A percentile compares a stretch with the other conserved stretches of the same genome.
Evolutionary conservation across 257 asterid genomes (phyloP).

Genomic region (Ocimum tenuiflorum): DNA sequence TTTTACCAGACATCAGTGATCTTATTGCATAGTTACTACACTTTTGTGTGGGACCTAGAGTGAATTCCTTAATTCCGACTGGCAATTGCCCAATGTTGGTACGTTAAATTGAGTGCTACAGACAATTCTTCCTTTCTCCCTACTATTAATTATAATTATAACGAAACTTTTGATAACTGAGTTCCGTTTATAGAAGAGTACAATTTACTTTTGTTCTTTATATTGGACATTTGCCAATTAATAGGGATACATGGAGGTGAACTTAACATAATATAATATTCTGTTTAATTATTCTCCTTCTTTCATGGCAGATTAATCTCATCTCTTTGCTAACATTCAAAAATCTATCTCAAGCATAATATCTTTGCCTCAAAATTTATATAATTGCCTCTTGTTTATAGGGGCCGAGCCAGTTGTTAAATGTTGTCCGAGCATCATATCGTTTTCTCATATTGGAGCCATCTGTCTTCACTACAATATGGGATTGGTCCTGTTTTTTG

Average conservation of each 20-base stretch:
- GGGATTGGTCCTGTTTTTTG: slow-evolving; percentile 88
- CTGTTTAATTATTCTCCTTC: background rate
- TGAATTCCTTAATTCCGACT: background rate
- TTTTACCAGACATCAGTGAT: no score
- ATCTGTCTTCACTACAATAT: slow-evolving; percentile 49
- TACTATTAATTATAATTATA: background rate
- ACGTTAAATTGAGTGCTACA: background rate
- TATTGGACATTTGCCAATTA: no score
- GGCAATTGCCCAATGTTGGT: background rate
- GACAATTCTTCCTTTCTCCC: background rate
- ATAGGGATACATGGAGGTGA: background rate
- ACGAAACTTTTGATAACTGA: background rate
- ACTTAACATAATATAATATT: background rate
- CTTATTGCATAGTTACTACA: background rate
- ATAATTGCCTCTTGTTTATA: slow-evolving; percentile 14
- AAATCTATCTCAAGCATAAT: background rate
- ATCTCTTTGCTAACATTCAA: slow-evolving; percentile 5
- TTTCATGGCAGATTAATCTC: slow-evolving; percentile 4
- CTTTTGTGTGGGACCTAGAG: background rate
- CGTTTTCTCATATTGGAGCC: slow-evolving; percentile 62
- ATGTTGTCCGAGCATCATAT: slow-evolving; percentile 55
- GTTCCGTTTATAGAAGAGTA: no score
- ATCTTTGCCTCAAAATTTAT: slow-evolving; percentile 8
- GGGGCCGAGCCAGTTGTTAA: slow-evolving; percentile 48
- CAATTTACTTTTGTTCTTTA: no score